Percentiles rank a stretch among this genome's conserved stretches.
Conservation (phyloP, 345 rosid genomes). For the Microcos paniculata region DNA sequence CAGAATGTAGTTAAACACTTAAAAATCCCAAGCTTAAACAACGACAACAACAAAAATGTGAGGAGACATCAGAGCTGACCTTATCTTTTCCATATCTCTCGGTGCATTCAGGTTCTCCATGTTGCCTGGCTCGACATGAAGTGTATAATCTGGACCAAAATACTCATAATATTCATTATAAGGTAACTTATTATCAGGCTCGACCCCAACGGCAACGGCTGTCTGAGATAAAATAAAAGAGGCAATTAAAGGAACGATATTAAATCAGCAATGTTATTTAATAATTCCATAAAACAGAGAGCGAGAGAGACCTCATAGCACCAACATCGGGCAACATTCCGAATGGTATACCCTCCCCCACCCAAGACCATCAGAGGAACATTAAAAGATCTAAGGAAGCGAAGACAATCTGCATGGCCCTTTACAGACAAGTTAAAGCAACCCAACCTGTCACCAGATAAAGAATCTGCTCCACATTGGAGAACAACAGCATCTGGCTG, state of each 20-base stretch:
- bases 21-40: not conserved
- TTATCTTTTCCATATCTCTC: constrained; percentile 85
- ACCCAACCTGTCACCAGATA: constrained; percentile 95
- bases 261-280: not conserved
- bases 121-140: constrained; percentile 75
- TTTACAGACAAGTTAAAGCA: constrained; percentile 95
- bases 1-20: not conserved
- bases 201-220: constrained; percentile 96
- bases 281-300: not conserved
- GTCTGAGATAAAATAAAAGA: constrained; percentile 53
- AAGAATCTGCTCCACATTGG: constrained; percentile 98
- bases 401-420: constrained; percentile 98
- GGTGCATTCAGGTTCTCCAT: constrained; percentile 83
- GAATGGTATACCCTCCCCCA: constrained; percentile 97
- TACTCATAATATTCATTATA: constrained; percentile 93
- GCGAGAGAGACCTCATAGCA: constrained; percentile 78
- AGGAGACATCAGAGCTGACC: constrained; percentile 37
- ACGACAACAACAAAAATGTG: not conserved
- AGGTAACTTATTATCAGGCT: constrained; percentile 91
- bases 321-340: constrained; percentile 99
- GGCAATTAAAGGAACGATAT: constrained; percentile 1
- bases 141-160: constrained; percentile 94
- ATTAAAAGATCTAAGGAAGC: constrained; percentile 82
- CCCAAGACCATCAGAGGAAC: constrained; percentile 97
- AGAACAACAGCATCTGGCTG: constrained; percentile 99